phyloP scores from a whole-genome alignment of 2,329 filamentous ascomycete species.

The Aspergillus ibericus region DNA sequence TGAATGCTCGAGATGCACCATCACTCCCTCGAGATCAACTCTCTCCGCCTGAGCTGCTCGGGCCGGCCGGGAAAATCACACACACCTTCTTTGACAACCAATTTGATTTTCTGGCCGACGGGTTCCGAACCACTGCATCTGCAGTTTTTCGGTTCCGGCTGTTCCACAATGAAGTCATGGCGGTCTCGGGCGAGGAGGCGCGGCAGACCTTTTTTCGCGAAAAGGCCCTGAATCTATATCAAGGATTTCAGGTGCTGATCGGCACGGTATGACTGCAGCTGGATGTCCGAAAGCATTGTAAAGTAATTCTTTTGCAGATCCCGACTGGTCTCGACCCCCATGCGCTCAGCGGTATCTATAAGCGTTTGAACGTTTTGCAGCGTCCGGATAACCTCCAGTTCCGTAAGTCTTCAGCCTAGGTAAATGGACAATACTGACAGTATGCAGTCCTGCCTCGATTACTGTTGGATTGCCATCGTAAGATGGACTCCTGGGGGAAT shows the following conservation, averaged over 20 bases:
- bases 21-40: not conserved
- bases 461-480: not conserved
- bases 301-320: not conserved
- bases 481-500: not conserved
- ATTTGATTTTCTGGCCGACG: not conserved
- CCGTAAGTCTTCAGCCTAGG: not conserved
- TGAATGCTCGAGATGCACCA: no score
- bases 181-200: not conserved
- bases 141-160: not conserved
- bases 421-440: not conserved
- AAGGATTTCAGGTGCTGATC: not conserved
- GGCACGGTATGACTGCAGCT: not conserved
- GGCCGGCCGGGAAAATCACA: not conserved
- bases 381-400: not conserved
- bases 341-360: not conserved
- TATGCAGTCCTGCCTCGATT: not conserved
- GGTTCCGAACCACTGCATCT: not conserved
- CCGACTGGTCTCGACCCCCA: not conserved
- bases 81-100: not conserved
- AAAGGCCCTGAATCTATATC: not conserved
- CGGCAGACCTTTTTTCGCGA: not conserved
- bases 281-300: not conserved
- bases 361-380: not conserved
- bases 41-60: not conserved
- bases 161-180: not conserved